Conservation (phyloP, 768 basidiomycete species). For the Leccinellum albellum region DNA sequence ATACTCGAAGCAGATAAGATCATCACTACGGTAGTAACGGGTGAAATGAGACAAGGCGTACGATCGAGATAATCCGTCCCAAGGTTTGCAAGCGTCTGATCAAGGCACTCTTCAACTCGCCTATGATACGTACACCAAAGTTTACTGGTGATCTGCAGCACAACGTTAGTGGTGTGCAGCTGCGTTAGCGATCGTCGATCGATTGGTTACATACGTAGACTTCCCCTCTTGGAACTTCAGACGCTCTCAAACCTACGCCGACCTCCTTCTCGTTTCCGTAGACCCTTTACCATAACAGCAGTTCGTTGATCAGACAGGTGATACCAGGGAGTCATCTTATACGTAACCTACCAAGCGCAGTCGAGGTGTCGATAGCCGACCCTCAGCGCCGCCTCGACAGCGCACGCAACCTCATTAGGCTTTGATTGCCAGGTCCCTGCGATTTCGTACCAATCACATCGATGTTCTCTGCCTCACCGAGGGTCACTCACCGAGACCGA, state of each 20-base stretch:
- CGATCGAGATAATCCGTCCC: constrained; percentile 85
- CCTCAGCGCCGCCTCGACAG: constrained; percentile 72
- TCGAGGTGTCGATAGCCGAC: constrained; percentile 78
- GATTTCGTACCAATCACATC: background rate
- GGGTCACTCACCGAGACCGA: constrained; percentile 53
- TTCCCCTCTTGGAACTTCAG: constrained; percentile 74
- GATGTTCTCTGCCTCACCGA: constrained; percentile 3
- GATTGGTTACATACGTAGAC: constrained; percentile 47
- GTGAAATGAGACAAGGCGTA: constrained; percentile 32
- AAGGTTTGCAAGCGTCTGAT: constrained; percentile 72
- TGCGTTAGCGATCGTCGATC: background rate
- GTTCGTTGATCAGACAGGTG: constrained; percentile 16
- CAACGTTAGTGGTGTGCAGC: background rate
- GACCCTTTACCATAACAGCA: constrained; percentile 35
- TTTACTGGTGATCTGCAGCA: constrained; percentile 62
- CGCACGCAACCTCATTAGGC: constrained; percentile 63
- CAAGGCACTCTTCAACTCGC: constrained; percentile 69
- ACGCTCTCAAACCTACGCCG: constrained; percentile 72
- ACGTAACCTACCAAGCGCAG: constrained; percentile 49
- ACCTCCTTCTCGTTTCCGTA: constrained; percentile 82
- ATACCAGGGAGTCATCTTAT: background rate
- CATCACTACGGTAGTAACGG: background rate
- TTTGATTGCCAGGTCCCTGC: constrained; percentile 80
- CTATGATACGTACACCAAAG: constrained; percentile 66
- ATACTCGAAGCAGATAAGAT: constrained; percentile 33